Base-by-base conservation (phyloP, 768 basidiomycete species). In the Tricholoma matsutake region DNA sequence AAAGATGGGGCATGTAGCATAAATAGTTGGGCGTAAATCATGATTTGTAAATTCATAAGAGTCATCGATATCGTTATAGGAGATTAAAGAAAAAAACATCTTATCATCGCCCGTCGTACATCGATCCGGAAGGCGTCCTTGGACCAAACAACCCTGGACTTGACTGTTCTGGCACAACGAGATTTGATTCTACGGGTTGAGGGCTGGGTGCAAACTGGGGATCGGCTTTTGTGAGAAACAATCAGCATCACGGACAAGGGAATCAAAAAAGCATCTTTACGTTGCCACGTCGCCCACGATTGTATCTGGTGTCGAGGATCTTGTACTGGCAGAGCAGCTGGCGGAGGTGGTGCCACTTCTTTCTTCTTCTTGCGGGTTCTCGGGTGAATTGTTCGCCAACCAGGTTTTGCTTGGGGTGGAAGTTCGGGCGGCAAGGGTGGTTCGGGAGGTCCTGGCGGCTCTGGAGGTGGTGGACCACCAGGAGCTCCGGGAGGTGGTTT, bases 121-220 rank as follows among this genome's bases (percentile, higher is more conserved):
- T 34, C 7, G 74, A 73, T 56, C 73, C 73, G 56, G 80, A 76
- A 10, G 86, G 87, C n/a, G 88, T 85, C 41, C 88, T 79, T 43
- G 91, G 90, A 32, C 92, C 92, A 68, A 93, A 94, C 62, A 94
- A 73, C 31, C 91, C 90, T 45, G 85, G 86, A 59, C 82, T 86
- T 39, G 75, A 73, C 53, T 75, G 76, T 10, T 81, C 81, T 29
- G 88, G 87, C 22, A 88, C 84, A 35, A 86, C 75, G 10, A 89
- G 73, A 16, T 82, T 84, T 18, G 88, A 79, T 59, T 84, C 82
- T 56, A 80, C 72, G 2, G 84, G 81, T 4, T 85, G 81, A n/a
- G 88, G 83, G 4, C 88, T 87, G 2, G 87, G 86, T 20, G 72
- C 78, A 43, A 79, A 69, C 37, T 65, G 68, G 6, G 85, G 85